A percentile compares a stretch with the other conserved stretches of the same genome.
These are phyloP conservation scores for Apocynum venetum DNA, from an alignment of 257 asterid genomes.

Conservation along the genomic window DNA sequence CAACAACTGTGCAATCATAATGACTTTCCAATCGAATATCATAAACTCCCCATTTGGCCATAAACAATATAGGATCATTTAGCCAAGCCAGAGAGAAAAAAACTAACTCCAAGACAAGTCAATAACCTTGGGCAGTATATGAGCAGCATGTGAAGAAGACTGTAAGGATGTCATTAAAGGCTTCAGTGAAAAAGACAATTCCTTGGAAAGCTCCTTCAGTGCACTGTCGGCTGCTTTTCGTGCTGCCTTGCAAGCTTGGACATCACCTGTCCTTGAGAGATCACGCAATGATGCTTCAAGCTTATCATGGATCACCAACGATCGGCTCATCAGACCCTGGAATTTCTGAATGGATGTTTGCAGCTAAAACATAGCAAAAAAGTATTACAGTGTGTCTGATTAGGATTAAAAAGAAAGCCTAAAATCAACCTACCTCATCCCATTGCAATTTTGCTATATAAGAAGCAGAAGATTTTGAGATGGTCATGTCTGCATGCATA, in stretches of 20 bases:
- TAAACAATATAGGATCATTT: background rate
- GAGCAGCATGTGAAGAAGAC: slow-evolving; percentile 68
- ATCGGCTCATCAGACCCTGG: slow-evolving; percentile 49
- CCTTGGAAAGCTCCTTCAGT: slow-evolving; percentile 77
- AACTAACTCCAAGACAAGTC: slow-evolving; percentile 15
- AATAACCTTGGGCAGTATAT: slow-evolving; percentile 67
- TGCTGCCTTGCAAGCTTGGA: slow-evolving; percentile 84
- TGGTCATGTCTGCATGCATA: slow-evolving; percentile 82
- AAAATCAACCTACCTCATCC: slow-evolving; percentile 66
- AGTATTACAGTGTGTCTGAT: background rate
- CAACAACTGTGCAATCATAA: background rate
- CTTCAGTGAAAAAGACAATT: slow-evolving; percentile 67
- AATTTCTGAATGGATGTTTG: slow-evolving; percentile 72
- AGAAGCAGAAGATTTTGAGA: slow-evolving; percentile 86
- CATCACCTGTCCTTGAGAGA: slow-evolving; percentile 90
- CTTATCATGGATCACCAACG: slow-evolving; percentile 65
- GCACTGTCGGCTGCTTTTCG: slow-evolving; percentile 77
- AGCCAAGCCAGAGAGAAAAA: background rate
- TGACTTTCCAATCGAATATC: too few relatives aligned
- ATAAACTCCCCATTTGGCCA: background rate
- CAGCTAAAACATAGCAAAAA: slow-evolving; percentile 43
- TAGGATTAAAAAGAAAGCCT: slow-evolving; percentile 9
- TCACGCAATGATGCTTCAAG: slow-evolving; percentile 84
- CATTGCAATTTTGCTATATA: slow-evolving; percentile 90
- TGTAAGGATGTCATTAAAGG: slow-evolving; percentile 64